These are phyloP conservation scores for Athelia sp. DNA, from an alignment of 1,284 basidiomycete species.

Conservation along the genomic window DNA sequence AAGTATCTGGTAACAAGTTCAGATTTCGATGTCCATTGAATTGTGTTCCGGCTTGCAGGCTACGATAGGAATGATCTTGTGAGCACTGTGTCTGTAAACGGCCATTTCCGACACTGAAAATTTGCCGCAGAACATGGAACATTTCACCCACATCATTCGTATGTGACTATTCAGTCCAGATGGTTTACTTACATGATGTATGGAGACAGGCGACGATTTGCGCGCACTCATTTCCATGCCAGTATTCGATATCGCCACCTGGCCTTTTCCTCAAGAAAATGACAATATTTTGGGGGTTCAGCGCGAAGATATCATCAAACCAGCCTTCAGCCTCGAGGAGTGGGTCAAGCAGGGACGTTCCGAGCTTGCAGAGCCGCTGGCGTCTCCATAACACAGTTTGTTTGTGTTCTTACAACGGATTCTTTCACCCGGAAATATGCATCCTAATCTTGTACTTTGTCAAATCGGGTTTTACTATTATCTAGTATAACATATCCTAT, in stretches of 20 bases:
- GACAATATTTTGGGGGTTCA: slow-evolving; percentile 56
- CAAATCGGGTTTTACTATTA: too few relatives aligned
- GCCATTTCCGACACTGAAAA: slow-evolving; percentile 1
- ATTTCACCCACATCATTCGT: slow-evolving; percentile 63
- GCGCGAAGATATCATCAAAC: too few relatives aligned
- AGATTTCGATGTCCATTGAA: slow-evolving; percentile 24
- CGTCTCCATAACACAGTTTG: too few relatives aligned
- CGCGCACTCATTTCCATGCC: slow-evolving; percentile 50
- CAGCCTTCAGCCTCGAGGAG: too few relatives aligned
- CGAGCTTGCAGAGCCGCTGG: too few relatives aligned
- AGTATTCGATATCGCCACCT: slow-evolving; percentile 49
- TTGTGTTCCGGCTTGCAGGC: slow-evolving; percentile 17
- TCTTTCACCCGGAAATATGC: too few relatives aligned
- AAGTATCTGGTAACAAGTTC: slow-evolving; percentile 33
- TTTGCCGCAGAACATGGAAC: slow-evolving; percentile 47
- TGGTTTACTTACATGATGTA: background rate
- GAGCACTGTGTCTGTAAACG: slow-evolving; percentile 14
- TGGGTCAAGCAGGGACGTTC: too few relatives aligned
- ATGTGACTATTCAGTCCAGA: slow-evolving; percentile 38
- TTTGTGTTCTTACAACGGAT: too few relatives aligned
- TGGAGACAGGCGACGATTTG: slow-evolving; percentile 31
- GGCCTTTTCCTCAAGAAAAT: slow-evolving; percentile 58
- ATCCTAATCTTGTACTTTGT: too few relatives aligned
- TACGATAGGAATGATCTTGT: slow-evolving; percentile 69
- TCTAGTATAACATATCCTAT: too few relatives aligned